These are phyloP conservation scores for Phaeodactylum tricornutum DNA, from an alignment of 108 stramenopile species.

Conservation along the genomic window DNA sequence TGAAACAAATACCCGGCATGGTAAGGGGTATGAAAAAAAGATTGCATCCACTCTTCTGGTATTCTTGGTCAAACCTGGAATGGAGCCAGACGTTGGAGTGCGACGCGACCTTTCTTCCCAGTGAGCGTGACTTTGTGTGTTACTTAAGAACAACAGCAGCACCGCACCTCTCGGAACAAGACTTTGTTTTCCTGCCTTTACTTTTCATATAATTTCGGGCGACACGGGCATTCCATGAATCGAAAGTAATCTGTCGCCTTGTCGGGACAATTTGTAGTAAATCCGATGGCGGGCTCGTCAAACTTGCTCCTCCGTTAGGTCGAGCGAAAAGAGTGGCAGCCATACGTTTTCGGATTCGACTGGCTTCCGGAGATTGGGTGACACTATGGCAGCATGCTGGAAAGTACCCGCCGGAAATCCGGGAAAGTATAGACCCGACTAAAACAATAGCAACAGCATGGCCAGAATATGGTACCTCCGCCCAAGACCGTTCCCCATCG, in stretches of 20 bases:
- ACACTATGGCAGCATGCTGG: conserved; percentile 61
- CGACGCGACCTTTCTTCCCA: too few species aligned
- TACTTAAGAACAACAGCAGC: too few species aligned
- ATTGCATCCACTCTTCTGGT: too few species aligned
- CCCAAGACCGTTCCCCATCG: conserved; percentile 23
- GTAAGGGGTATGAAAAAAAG: too few species aligned
- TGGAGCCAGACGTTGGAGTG: too few species aligned
- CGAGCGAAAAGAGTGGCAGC: conserved; percentile 68
- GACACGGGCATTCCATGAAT: conserved; percentile 15
- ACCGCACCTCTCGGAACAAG: too few species aligned
- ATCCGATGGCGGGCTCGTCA: conserved; percentile 33
- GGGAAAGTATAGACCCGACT: conserved; percentile 57
- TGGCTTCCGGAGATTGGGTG: conserved; percentile 15
- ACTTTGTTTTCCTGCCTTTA: conserved; percentile 7
- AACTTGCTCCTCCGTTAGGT: conserved; percentile 31
- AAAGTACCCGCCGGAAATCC: conserved; percentile 42
- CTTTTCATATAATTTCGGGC: conserved; percentile 15
- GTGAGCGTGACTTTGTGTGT: too few species aligned
- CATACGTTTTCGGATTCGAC: conserved; percentile 37
- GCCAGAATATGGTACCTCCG: conserved; percentile 44
- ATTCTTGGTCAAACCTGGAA: too few species aligned
- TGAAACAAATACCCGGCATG: too few species aligned
- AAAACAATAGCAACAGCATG: conserved; percentile 67
- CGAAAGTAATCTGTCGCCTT: conserved; percentile 12
- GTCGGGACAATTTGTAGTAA: conserved; percentile 7